Conservation (phyloP, 1,284 basidiomycete species). For the Naganishia sp. region DNA sequence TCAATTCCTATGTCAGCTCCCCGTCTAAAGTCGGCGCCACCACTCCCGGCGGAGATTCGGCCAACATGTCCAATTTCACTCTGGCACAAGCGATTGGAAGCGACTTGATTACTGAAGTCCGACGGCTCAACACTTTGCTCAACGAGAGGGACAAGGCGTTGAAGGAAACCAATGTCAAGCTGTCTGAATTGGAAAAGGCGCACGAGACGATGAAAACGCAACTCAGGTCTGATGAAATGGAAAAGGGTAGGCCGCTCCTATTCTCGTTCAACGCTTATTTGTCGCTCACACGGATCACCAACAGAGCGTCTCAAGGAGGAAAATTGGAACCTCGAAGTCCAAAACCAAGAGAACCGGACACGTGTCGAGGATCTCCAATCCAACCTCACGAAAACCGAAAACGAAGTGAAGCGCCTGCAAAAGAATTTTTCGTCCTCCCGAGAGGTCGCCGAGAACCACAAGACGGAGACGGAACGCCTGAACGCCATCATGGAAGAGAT, state of each 20-base stretch:
- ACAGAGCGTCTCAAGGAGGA: constrained; percentile 29
- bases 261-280: too few relatives aligned
- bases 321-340: constrained; percentile 89
- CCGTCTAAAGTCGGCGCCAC: constrained; percentile 9
- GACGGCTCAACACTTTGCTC: constrained; percentile 50
- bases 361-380: constrained; percentile 69
- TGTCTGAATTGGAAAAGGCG: constrained; percentile 31
- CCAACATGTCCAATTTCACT: constrained; percentile 23
- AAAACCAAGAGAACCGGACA: constrained; percentile 79
- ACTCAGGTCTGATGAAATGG: constrained; percentile 25
- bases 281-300: background rate
- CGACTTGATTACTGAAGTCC: constrained; percentile 30
- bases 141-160: constrained; percentile 59
- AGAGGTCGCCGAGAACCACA: constrained; percentile 78
- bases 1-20: constrained; percentile 9
- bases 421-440: constrained; percentile 72
- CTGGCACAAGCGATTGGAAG: constrained; percentile 28
- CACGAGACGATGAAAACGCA: constrained; percentile 31
- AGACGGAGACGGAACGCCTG: constrained; percentile 79
- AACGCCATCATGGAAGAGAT: constrained; percentile 68
- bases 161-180: constrained; percentile 43
- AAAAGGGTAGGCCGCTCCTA: constrained; percentile 20
- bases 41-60: constrained; percentile 1
- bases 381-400: constrained; percentile 69
- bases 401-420: constrained; percentile 78